Base-by-base conservation (phyloP, 2,329 filamentous ascomycete genomes). In the Aspergillus tamarii region DNA sequence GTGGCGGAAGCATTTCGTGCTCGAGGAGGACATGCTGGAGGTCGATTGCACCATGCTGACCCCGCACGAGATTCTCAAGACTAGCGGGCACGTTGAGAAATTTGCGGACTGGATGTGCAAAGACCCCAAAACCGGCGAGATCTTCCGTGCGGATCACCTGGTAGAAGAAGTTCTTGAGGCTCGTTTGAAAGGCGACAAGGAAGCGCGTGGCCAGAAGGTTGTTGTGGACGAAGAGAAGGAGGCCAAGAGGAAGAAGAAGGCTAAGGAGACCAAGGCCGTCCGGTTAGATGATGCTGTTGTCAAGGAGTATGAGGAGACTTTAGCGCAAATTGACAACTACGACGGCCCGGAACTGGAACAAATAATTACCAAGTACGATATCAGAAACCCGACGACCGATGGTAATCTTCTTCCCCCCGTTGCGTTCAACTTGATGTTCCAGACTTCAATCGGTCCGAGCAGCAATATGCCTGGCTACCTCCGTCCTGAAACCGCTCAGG, bases 61-160 rank as follows among this genome's bases (percentile, higher is more conserved):
- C 46, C 95, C 95, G 39, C 89, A 95, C 74, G 91, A 95, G 55
- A 92, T 99, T 43, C 87, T 99, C 75, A 96, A 98, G 86, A 97
- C 94, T 60, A 92, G 89, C 78, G 95, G 95, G 68, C 95, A 99
- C 82, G 95, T 98, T 69, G 94, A 97, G 80, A 96, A 96, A 81
- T 98, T 98, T 76, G 91, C 93, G 80, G 94, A 98, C 80, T 98
- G 92, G 92, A 97, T 98, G 94, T 97, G 92, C 89, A 97, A 96
- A 81, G 95, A 99, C 80, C 93, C 94, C 67, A 96, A 96, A 86
- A 97, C 91, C 73, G 95, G 95, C 77, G 95, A 99, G 80, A 97
- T 97, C 75, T 89, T 99, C 77, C 89, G 95, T 71, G 93, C 95
- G 63, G 95, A 99, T 77, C 95, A 99, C 83, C 88, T 98, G 73